Evolutionary conservation across 2,329 filamentous ascomycete genomes (phyloP), one percentile per base, ranked within the genome.

Genomic region (Microdochium paspali): DNA sequence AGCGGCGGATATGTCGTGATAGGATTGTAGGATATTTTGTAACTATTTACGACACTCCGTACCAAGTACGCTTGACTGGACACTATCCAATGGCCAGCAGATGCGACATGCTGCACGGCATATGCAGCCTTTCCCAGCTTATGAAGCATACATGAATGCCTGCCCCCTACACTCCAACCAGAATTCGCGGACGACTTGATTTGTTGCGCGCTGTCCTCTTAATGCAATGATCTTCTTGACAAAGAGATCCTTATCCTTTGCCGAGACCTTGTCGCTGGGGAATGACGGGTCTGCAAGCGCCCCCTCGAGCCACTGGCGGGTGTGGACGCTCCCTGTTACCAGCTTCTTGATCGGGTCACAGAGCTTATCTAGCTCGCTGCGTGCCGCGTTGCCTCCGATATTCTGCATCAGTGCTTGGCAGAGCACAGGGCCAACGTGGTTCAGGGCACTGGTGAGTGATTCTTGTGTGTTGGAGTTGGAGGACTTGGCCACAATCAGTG

Each of bases 311-410:
- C 84, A 87, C 25, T 63, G 62, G 54, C 77, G 80, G 4, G 81
- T 71, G 47, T 70, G 67, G 1, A 73, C 66, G 49, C 83, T 73
- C 28, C 74, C 68, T 31, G 70, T 70, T 1, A 85, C 70, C 21
- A 90, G 68, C 58, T 81, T 86, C 65, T 84, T 87, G 4, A 90
- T 67, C 2, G 84, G 85, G 49, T 87, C 84, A 47, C 77, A 77
- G 5, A 90, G 66, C 54, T 77, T 81, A 55, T 89, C 85, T 0
- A 90, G 69, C 57, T 90, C 85, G 54, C 82, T 87, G 32, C 86
- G 76, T 2, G 80, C 76, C 3, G 82, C 84, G 47, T 77, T 76
- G 1, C 86, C 86, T 5, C 80, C 79, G 30, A 89, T 73, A 49
- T 87, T 86, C 49, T 74, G 71, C 2, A 84, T 69, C 23, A 89